Conservation (phyloP, 106 monocot genomes). For the Dioscorea zingiberensis region DNA sequence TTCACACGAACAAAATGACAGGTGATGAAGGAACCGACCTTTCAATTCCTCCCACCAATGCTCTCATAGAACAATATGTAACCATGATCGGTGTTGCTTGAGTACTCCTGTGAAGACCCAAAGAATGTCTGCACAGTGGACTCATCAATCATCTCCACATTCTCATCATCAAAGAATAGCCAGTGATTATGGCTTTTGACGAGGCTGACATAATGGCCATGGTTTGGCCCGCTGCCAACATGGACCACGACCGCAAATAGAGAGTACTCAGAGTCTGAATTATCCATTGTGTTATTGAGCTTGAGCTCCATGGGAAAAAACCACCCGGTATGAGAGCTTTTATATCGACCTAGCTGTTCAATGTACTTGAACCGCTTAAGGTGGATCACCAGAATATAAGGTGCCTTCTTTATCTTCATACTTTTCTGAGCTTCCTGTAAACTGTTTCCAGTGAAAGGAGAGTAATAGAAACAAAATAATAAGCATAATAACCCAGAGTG, state of each 20-base stretch:
- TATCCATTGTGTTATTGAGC: constrained; percentile 27
- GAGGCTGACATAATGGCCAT: constrained; percentile 45
- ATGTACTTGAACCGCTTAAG: constrained; percentile 56
- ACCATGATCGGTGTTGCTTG: constrained; percentile 43
- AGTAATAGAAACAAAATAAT: no score
- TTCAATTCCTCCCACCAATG: constrained; percentile 19
- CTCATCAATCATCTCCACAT: constrained; percentile 54
- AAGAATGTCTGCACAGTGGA: constrained; percentile 31
- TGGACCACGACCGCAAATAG: constrained; percentile 53
- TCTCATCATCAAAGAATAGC: constrained; percentile 50
- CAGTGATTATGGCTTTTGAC: constrained; percentile 50
- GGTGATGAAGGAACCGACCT: no score
- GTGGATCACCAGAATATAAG: constrained; percentile 45
- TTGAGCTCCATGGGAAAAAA: constrained; percentile 49
- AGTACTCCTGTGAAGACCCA: constrained; percentile 42
- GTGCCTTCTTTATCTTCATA: constrained; percentile 48
- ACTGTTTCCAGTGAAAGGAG: constrained; percentile 8
- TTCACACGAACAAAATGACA: no score
- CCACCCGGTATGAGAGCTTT: constrained; percentile 42
- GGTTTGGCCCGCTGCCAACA: constrained; percentile 43
- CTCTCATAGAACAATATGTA: constrained; percentile 50
- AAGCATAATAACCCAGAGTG: no score
- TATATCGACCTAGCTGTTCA: constrained; percentile 44
- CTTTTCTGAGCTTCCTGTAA: constrained; percentile 55
- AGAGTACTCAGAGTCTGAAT: constrained; percentile 39